A percentile compares a stretch with the other conserved stretches of the same genome.
Evolutionary conservation across 441 rosid species (phyloP).

Genomic region (Pelargonium myrrhifolium): DNA sequence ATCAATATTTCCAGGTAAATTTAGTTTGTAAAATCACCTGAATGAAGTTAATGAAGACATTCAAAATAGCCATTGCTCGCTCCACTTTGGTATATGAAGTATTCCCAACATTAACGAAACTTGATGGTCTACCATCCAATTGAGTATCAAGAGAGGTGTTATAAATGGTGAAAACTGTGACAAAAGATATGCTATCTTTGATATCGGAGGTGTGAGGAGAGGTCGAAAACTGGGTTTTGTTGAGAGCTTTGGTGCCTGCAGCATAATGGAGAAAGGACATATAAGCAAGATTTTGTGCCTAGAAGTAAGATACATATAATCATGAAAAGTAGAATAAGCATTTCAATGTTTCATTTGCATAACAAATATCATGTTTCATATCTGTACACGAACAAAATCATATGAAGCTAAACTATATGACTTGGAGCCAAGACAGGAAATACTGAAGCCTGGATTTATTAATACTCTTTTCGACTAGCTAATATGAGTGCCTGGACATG

Average conservation of each 20-base stretch:
- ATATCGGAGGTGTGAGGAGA: conserved; percentile 25
- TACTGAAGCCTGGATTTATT: too few species aligned
- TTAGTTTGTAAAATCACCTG: conserved; percentile 34
- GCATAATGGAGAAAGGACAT: background rate
- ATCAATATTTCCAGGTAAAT: background rate
- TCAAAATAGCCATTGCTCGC: conserved; percentile 62
- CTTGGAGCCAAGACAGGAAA: too few species aligned
- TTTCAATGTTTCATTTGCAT: background rate
- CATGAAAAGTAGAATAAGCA: background rate
- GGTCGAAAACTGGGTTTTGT: conserved; percentile 35
- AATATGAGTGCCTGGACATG: too few species aligned
- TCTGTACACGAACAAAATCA: background rate
- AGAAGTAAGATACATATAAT: background rate
- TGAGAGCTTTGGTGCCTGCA: conserved; percentile 71
- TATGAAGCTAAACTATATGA: too few species aligned
- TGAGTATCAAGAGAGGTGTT: conserved; percentile 30
- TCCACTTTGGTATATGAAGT: conserved; percentile 56
- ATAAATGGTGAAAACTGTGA: conserved; percentile 72
- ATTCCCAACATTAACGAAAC: conserved; percentile 58
- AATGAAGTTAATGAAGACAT: conserved; percentile 62
- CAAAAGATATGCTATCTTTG: conserved; percentile 48
- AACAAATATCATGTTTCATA: background rate
- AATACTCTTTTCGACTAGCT: too few species aligned
- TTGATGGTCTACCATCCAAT: conserved; percentile 30
- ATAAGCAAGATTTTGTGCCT: background rate